Percentiles rank a stretch among this genome's conserved stretches.
These are phyloP conservation scores for Bromus sterilis DNA, from an alignment of 176 grass and related monocot species.

Conservation along the genomic window DNA sequence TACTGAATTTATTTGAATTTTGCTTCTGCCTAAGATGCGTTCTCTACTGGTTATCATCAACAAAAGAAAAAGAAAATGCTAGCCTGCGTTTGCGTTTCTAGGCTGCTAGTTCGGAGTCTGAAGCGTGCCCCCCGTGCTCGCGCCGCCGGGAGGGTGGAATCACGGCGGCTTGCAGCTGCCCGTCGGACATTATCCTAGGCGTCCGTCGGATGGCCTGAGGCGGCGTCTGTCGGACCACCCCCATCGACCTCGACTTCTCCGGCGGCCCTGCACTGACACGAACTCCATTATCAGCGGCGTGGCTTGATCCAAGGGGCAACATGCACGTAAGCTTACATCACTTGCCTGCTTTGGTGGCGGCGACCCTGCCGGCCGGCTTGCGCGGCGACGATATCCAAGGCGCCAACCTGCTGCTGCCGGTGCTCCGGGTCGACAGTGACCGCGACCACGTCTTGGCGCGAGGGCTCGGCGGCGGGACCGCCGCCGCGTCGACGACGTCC, in stretches of 20 bases:
- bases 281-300: neutral
- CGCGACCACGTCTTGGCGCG: slow-evolving; percentile 9
- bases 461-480: slow-evolving; percentile 6
- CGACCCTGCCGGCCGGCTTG: slow-evolving; percentile 24
- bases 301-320: too few species aligned
- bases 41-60: neutral
- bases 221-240: slow-evolving; percentile 9
- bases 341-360: slow-evolving; percentile 45
- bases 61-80: too few species aligned
- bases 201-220: slow-evolving; percentile 10
- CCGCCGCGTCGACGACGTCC: neutral
- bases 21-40: neutral
- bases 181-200: slow-evolving; percentile 51
- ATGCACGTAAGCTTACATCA: neutral
- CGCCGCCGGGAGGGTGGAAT: slow-evolving; percentile 22
- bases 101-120: slow-evolving; percentile 50
- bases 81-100: neutral
- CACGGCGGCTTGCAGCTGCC: slow-evolving; percentile 1
- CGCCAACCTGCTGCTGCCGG: neutral
- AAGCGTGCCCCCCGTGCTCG: slow-evolving; percentile 20
- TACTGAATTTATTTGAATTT: neutral
- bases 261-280: neutral
- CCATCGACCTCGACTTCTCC: slow-evolving; percentile 33
- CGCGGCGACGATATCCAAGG: slow-evolving; percentile 5
- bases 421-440: slow-evolving; percentile 13